Evolutionary conservation across 306 rosid species (phyloP), one percentile per base, ranked within the genome.

Genomic region (Quercus robur): DNA sequence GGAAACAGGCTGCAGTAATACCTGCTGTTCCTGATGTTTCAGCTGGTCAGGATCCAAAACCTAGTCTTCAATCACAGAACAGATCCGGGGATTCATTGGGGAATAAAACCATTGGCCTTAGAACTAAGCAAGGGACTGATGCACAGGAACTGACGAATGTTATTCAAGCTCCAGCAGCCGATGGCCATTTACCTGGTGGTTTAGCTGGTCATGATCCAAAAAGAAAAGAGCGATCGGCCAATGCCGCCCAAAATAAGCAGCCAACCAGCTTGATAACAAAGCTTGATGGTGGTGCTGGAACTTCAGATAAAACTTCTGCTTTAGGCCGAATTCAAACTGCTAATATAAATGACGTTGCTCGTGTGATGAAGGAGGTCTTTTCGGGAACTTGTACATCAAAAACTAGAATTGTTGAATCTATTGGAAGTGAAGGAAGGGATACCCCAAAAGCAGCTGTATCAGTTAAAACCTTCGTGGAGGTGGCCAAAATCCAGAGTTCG

Each of bases 301-400:
- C 94, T 74, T 80, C 87, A 49, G 99, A 94, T 67, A 93, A 86
- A 86, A 77, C 77, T 75, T 44, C 93, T 76, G 66, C 85, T 78
- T 74, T 86, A 67, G 97, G 97, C 19, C 90, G 94, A 75, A 87
- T 90, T 72, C 97, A 87, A 78, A 88, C 90, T 52, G 89, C 93
- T 30, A 76, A 88, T 57, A 88, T 96, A 74, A 94, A 90, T 86
- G 99, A 96, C 73, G 97, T 96, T 88, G 99, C 98, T 41, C 94
- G 99, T 67, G 99, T 91, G 75, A 96, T 96, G 99, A 96, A 96
- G 90, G 99, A 96, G 85, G 92, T 93, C 62, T 96, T 96, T 89
- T 91, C 98, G 38, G 97, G 94, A 74, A 90, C 97, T 79, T 78
- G 97, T 88, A 74, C 87, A 81, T 72, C 92, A 72, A 91, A 87